phyloP scores from a whole-genome alignment of 331 rosid genomes.

The Quercus tomentella region DNA sequence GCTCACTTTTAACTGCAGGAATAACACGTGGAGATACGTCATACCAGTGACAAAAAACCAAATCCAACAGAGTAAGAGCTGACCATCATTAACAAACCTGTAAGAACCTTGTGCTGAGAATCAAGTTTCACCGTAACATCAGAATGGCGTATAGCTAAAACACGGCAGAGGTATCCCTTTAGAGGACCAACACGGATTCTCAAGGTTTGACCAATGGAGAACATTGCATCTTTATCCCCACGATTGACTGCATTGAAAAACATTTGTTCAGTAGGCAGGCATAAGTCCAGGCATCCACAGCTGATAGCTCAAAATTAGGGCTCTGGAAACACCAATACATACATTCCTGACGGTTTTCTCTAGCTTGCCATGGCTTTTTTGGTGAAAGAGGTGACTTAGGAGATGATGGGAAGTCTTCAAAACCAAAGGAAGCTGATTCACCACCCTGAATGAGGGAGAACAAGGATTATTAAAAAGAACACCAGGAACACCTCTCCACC shows the following conservation, averaged over 20 bases:
- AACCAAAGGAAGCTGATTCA: slow-evolving; percentile 43
- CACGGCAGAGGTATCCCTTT: slow-evolving; percentile 97
- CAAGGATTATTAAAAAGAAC: background rate
- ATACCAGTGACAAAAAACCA: background rate
- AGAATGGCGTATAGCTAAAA: slow-evolving; percentile 72
- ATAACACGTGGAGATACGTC: slow-evolving; percentile 2
- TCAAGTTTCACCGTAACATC: slow-evolving; percentile 97
- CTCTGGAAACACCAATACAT: slow-evolving; percentile 26
- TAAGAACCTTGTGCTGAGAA: slow-evolving; percentile 94
- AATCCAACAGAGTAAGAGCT: slow-evolving; percentile 1
- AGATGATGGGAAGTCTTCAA: slow-evolving; percentile 70
- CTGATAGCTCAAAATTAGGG: slow-evolving; percentile 11
- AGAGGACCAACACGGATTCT: slow-evolving; percentile 95
- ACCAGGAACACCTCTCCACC: background rate
- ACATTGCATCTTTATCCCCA: slow-evolving; percentile 53
- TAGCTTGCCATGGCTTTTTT: slow-evolving; percentile 68
- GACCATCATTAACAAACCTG: slow-evolving; percentile 54
- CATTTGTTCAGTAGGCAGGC: slow-evolving; percentile 12
- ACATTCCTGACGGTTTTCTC: slow-evolving; percentile 59
- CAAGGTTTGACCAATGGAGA: slow-evolving; percentile 90
- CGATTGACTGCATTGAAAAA: slow-evolving; percentile 62
- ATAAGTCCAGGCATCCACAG: slow-evolving; percentile 13
- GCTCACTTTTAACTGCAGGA: slow-evolving; percentile 76
- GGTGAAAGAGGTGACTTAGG: slow-evolving; percentile 91
- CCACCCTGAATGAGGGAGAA: slow-evolving; percentile 48